Base-by-base conservation (phyloP, 805 yeast species). In the Sugiyamaella americana region DNA sequence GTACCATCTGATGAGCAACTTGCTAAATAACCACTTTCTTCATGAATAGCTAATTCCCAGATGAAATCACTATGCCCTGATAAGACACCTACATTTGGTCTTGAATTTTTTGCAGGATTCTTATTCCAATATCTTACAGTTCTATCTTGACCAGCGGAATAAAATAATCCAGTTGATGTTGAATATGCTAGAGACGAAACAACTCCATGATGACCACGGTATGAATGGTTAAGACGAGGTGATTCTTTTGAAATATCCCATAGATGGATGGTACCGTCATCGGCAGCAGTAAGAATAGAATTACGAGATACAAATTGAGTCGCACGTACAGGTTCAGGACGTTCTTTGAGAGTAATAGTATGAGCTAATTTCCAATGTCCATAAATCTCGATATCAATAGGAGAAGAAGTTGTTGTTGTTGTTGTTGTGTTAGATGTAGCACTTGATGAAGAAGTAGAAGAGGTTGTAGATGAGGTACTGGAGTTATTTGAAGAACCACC, bases 1-100 rank as follows among this genome's bases (percentile, higher is more conserved):
- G 56, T 48, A 5, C 58, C 53, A 29, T 56, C 60, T 8, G 51
- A 19, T 5, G 59, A 55, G 17, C 56, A 41, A 30, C 58, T 45
- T 47, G 48, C 56, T 43, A 56, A 49, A 20, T 37, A 21, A 18
- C 45, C 45, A 22, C 45, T 47, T 22, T 44, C 49, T 21, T 53
- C 52, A 32, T 49, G 46, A 18, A 53, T 39, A 19, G 49, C 51
- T 40, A 56, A 43, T 13, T 38, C 50, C 42, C 44, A 42, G 32
- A 56, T 39, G 32, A 32, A 35, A 30, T 48, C 55, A 5, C 30
- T 34, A 37, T 56, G 58, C 4, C 51, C 57, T 20, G 40, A 24
- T 20, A 52, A 30, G 35, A 37, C 42, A 36, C 39, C 54, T 21
- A 49, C 37, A 29, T 44, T 41, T 24, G 38, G 35, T 6, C 34